Evolutionary conservation across 371 early-diverging fungal species (phyloP).

Genomic region (Zopfochytrium polystomum): DNA sequence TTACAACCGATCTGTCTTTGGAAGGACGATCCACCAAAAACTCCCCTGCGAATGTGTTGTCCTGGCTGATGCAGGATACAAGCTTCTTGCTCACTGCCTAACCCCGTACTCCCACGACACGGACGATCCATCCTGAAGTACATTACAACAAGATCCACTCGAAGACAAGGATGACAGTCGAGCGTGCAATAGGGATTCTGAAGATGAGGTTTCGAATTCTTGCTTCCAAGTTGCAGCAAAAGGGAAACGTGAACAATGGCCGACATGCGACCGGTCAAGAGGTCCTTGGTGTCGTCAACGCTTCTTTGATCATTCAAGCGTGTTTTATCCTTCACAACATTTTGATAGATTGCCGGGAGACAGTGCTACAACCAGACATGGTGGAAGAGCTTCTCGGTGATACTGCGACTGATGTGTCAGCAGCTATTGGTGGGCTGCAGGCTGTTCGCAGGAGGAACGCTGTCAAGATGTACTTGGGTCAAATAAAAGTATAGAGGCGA

Average conservation of each 20-base stretch:
- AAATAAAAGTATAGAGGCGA: too few species aligned
- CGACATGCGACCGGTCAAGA: background rate
- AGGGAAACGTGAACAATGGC: slow-evolving; percentile 5
- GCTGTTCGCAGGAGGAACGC: too few species aligned
- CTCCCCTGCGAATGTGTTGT: background rate
- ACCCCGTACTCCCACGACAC: slow-evolving; percentile 12
- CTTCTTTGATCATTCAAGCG: background rate
- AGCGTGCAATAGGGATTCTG: slow-evolving; percentile 11
- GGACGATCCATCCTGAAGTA: background rate
- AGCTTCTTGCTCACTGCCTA: background rate
- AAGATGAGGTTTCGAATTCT: slow-evolving; percentile 14
- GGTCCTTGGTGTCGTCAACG: background rate
- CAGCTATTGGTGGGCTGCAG: too few species aligned
- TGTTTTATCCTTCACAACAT: background rate
- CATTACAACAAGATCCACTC: slow-evolving; percentile 19
- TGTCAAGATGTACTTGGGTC: too few species aligned
- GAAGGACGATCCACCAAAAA: slow-evolving; percentile 9
- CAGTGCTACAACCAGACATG: too few species aligned
- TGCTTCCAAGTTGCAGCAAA: background rate
- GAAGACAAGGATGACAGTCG: slow-evolving; percentile 8
- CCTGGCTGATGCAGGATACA: slow-evolving; percentile 16
- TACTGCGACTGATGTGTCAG: background rate
- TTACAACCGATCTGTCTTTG: slow-evolving; percentile 15
- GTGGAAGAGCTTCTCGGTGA: background rate
- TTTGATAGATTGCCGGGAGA: slow-evolving; percentile 6